Conservation (phyloP, 2,329 filamentous ascomycete species). For the Talaromyces sp. region DNA sequence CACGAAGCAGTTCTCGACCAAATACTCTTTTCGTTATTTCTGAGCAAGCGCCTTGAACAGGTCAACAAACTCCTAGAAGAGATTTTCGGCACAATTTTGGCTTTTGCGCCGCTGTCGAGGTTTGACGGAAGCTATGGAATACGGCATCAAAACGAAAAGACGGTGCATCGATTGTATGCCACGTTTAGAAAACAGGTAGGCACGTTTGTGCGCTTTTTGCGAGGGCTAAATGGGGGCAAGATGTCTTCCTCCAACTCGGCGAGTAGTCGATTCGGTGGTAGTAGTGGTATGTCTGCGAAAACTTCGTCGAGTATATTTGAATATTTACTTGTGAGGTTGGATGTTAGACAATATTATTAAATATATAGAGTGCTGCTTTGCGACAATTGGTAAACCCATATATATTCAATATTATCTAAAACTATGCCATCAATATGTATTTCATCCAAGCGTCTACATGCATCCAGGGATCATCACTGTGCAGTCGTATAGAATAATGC, state of each 20-base stretch:
- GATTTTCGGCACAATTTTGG: conserved; percentile 67
- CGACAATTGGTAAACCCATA: neutral
- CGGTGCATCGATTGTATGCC: conserved; percentile 53
- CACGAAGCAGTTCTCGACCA: conserved; percentile 70
- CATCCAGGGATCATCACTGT: neutral
- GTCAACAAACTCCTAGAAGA: conserved; percentile 69
- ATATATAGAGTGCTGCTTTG: neutral
- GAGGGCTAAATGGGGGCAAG: conserved; percentile 62
- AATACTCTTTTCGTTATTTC: conserved; percentile 67
- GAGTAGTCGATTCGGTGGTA: conserved; percentile 19
- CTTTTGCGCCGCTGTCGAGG: conserved; percentile 52
- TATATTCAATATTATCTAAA: neutral
- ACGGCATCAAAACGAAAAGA: conserved; percentile 32
- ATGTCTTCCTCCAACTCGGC: conserved; percentile 32
- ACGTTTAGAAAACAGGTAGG: conserved; percentile 66
- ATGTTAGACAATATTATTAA: conserved; percentile 64
- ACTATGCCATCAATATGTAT: neutral
- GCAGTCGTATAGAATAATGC: neutral
- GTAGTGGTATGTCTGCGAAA: conserved; percentile 4
- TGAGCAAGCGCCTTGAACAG: conserved; percentile 60
- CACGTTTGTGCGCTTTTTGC: conserved; percentile 68
- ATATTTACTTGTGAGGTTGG: conserved; percentile 62
- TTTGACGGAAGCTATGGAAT: conserved; percentile 34
- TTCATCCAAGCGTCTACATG: neutral
- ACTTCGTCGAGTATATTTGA: conserved; percentile 54